Evolutionary conservation across 2,329 filamentous ascomycete genomes (phyloP).

Genomic region (Trichoderma hamatum): DNA sequence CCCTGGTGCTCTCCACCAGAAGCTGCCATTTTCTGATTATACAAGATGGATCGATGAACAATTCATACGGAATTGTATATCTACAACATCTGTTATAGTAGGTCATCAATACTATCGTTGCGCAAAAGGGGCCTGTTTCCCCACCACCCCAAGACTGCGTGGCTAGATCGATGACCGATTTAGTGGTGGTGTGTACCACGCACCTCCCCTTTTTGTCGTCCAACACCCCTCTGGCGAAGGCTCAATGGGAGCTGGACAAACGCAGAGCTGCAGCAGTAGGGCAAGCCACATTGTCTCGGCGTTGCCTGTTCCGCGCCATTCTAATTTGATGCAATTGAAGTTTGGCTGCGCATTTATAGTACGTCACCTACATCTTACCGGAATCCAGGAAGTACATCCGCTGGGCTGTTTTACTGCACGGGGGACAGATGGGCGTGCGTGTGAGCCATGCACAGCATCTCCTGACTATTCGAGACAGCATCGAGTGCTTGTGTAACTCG

Average conservation of each 20-base stretch:
- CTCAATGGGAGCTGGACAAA: background rate
- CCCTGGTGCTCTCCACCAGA: background rate
- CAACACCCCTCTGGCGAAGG: background rate
- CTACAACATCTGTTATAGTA: too few species aligned
- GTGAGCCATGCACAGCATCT: slow-evolving; percentile 23
- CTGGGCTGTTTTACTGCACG: slow-evolving; percentile 2
- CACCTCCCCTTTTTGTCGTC: background rate
- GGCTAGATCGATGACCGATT: slow-evolving; percentile 22
- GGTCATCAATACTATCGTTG: background rate
- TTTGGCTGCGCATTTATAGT: slow-evolving; percentile 7
- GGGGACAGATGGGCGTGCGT: background rate
- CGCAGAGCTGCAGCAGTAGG: background rate
- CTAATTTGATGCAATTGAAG: background rate
- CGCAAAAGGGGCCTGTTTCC: background rate
- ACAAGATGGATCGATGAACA: background rate
- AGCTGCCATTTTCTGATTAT: background rate
- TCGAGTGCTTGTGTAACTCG: background rate
- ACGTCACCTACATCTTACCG: slow-evolving; percentile 20
- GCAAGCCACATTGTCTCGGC: slow-evolving; percentile 7
- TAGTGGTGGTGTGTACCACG: slow-evolving; percentile 10
- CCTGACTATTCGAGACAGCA: background rate
- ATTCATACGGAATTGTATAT: background rate
- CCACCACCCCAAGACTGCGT: slow-evolving; percentile 8
- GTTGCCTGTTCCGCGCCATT: background rate
- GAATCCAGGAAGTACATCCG: slow-evolving; percentile 17